phyloP scores from a whole-genome alignment of 352 stramenopile species.

The Pythium oligandrum region DNA sequence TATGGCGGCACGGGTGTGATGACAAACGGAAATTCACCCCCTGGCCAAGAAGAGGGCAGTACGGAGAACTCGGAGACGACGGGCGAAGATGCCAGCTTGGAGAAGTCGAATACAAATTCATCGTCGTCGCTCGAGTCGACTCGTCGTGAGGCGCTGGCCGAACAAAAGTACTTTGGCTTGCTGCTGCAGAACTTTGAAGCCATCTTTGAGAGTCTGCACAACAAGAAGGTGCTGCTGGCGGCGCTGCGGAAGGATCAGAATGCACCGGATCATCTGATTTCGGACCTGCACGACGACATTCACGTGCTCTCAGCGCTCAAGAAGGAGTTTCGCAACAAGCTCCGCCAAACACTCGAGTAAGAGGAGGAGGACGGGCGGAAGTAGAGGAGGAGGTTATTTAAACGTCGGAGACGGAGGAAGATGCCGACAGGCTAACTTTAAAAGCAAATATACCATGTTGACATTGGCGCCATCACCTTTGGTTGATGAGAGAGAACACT shows the following conservation, averaged over 20 bases:
- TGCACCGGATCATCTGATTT: slow-evolving; percentile 65
- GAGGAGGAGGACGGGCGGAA: neutral
- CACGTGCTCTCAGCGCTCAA: slow-evolving; percentile 77
- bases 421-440: too few species aligned
- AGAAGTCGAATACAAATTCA: slow-evolving; percentile 50
- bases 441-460: too few species aligned
- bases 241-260: slow-evolving; percentile 64
- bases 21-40: too few species aligned
- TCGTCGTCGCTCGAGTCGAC: slow-evolving; percentile 24
- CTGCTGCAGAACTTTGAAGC: slow-evolving; percentile 82
- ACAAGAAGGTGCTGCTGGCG: slow-evolving; percentile 77
- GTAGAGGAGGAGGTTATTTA: neutral
- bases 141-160: slow-evolving; percentile 51
- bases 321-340: slow-evolving; percentile 75
- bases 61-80: slow-evolving; percentile 82
- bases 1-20: too few species aligned
- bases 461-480: too few species aligned
- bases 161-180: slow-evolving; percentile 79
- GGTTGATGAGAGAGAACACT: too few species aligned
- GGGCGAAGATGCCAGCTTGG: slow-evolving; percentile 48
- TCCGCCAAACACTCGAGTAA: slow-evolving; percentile 54
- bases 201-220: slow-evolving; percentile 81
- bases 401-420: too few species aligned
- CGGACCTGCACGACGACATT: slow-evolving; percentile 76
- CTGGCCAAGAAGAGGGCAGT: slow-evolving; percentile 29